A percentile compares a stretch with the other conserved stretches of the same genome.
These are phyloP conservation scores for Angophora floribunda DNA, from an alignment of 345 rosid species.

Conservation along the genomic window DNA sequence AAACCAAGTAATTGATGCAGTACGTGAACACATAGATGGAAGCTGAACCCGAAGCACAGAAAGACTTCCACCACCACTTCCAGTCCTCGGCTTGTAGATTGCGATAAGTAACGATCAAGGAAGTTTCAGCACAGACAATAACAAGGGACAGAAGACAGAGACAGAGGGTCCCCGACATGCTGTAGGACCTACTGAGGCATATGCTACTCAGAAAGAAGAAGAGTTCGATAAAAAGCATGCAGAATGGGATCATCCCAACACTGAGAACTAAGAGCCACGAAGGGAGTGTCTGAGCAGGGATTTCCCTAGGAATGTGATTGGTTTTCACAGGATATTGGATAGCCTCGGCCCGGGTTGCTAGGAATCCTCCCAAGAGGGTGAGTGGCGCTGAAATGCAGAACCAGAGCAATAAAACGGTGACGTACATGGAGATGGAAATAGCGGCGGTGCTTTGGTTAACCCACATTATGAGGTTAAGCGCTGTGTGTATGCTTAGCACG, in stretches of 20 bases:
- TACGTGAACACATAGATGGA: constrained; percentile 4
- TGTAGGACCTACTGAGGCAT: neutral
- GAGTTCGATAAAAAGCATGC: neutral
- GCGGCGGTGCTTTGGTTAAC: neutral
- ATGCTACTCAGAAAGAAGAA: constrained; percentile 3
- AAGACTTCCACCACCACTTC: constrained; percentile 14
- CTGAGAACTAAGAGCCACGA: neutral
- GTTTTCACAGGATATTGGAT: neutral
- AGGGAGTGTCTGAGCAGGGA: neutral
- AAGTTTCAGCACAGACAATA: neutral
- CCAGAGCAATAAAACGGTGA: neutral
- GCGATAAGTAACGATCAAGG: neutral
- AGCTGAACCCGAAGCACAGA: constrained; percentile 1
- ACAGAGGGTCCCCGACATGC: neutral
- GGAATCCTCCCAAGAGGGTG: neutral
- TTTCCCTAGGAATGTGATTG: neutral
- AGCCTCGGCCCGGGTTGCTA: neutral
- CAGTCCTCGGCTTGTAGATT: constrained; percentile 1
- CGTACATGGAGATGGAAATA: neutral
- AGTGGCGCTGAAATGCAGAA: constrained; percentile 1
- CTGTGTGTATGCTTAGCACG: neutral
- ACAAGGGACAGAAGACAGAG: neutral
- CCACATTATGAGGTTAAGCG: neutral
- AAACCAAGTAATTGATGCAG: constrained; percentile 1
- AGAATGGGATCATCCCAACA: constrained; percentile 1